phyloP scores from a whole-genome alignment of 768 basidiomycete species.

The Leccinum imitatum region DNA sequence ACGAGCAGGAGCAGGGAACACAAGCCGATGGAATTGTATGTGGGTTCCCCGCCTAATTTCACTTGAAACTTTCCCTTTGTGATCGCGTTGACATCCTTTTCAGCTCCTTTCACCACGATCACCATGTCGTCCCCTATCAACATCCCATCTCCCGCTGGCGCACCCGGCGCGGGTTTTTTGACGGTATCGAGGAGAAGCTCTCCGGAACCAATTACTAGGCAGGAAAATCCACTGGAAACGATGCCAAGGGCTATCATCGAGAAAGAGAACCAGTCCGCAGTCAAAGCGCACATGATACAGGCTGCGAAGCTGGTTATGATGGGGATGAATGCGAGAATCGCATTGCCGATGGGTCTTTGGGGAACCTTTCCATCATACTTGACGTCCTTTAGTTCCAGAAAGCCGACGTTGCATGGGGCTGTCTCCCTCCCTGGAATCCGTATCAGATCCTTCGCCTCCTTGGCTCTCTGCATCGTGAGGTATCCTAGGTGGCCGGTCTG shows the following conservation, averaged over 20 bases:
- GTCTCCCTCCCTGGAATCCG: conserved; percentile 18
- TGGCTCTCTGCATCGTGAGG: conserved; percentile 22
- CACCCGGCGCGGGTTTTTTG: conserved; percentile 21
- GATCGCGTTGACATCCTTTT: conserved; percentile 31
- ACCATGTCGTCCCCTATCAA: conserved; percentile 26
- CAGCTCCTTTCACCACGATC: conserved; percentile 32
- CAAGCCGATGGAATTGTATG: conserved; percentile 25
- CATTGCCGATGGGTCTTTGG: neutral
- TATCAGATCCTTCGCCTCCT: neutral
- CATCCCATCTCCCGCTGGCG: conserved; percentile 34
- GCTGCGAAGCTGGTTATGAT: conserved; percentile 24
- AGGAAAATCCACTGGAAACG: conserved; percentile 31
- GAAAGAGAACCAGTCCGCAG: conserved; percentile 33
- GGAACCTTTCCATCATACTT: conserved; percentile 15
- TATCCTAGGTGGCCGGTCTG: conserved; percentile 32
- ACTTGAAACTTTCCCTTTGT: conserved; percentile 33
- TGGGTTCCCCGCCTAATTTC: conserved; percentile 11
- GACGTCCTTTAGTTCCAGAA: conserved; percentile 24
- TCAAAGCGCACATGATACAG: conserved; percentile 26
- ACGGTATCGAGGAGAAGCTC: conserved; percentile 18
- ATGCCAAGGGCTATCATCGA: conserved; percentile 35
- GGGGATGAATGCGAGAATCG: conserved; percentile 25
- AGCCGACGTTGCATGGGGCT: conserved; percentile 18
- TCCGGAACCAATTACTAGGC: conserved; percentile 32
- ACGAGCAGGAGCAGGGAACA: conserved; percentile 32